phyloP scores from a whole-genome alignment of 2,329 filamentous ascomycete species.

The Monosporascus cannonballus region DNA sequence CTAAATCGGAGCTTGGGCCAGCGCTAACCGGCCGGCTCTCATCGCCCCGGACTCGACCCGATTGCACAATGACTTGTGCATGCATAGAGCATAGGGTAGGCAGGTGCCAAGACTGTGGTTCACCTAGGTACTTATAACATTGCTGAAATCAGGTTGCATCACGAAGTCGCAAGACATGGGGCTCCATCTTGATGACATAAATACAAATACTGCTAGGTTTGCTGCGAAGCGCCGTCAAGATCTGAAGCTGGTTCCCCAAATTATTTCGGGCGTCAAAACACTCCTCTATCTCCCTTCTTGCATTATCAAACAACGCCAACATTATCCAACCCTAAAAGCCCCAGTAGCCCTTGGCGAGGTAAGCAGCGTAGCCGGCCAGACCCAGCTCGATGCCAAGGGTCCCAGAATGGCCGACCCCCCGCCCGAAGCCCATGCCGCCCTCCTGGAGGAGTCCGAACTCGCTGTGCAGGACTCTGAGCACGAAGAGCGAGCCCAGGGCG shows the following conservation, averaged over 20 bases:
- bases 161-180: not conserved
- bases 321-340: conserved; percentile 8
- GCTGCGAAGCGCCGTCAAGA: too few relatives aligned
- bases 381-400: conserved; percentile 18
- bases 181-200: not conserved
- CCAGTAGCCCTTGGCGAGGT: conserved; percentile 20
- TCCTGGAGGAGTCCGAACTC: conserved; percentile 20
- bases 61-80: not conserved
- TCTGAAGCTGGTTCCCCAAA: too few relatives aligned
- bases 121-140: not conserved
- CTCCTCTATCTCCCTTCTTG: not conserved
- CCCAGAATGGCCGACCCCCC: conserved; percentile 24
- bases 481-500: conserved; percentile 20
- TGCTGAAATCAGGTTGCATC: not conserved
- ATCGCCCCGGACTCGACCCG: not conserved
- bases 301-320: not conserved
- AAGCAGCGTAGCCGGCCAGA: conserved; percentile 23
- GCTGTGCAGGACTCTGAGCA: conserved; percentile 21
- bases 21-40: not conserved
- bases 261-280: too few relatives aligned
- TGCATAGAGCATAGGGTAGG: too few relatives aligned
- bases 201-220: too few relatives aligned
- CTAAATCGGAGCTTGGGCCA: not conserved
- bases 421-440: conserved; percentile 16
- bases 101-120: too few relatives aligned